A percentile compares a stretch with the other conserved stretches of the same genome.
Conservation (phyloP, 2,329 filamentous ascomycete species). For the Alternaria metachromatica region DNA sequence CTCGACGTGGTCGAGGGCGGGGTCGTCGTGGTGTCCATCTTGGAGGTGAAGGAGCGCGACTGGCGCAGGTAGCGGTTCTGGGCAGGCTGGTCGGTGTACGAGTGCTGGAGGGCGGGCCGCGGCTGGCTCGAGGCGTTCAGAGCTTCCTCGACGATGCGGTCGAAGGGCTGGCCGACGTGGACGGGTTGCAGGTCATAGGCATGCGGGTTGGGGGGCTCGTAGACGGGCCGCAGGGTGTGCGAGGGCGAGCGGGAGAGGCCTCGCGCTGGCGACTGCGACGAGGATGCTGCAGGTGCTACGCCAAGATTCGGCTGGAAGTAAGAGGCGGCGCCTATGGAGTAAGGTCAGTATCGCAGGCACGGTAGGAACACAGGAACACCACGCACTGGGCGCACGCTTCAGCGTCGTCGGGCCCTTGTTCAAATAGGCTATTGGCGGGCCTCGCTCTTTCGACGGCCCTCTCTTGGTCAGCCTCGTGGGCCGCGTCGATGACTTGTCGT, state of each 20-base stretch:
- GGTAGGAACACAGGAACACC: background rate
- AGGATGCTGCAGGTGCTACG: background rate
- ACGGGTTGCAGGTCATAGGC: slow-evolving; percentile 17
- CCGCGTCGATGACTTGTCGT: slow-evolving; percentile 22
- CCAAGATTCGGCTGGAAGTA: slow-evolving; percentile 28
- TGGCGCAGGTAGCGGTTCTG: slow-evolving; percentile 42
- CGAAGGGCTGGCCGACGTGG: slow-evolving; percentile 48
- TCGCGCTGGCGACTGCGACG: background rate
- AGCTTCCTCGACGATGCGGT: slow-evolving; percentile 43
- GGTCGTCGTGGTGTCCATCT: slow-evolving; percentile 50
- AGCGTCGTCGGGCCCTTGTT: slow-evolving; percentile 24
- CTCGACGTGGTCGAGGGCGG: slow-evolving; percentile 44
- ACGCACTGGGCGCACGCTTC: slow-evolving; percentile 23
- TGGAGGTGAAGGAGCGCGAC: slow-evolving; percentile 53
- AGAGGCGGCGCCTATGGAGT: slow-evolving; percentile 10
- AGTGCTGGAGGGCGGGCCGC: slow-evolving; percentile 38
- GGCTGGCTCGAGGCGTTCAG: slow-evolving; percentile 23
- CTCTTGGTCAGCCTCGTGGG: slow-evolving; percentile 22
- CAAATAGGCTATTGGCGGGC: slow-evolving; percentile 27
- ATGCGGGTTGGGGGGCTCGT: slow-evolving; percentile 6
- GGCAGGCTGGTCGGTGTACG: slow-evolving; percentile 33
- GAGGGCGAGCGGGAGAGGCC: background rate
- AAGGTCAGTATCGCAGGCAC: background rate
- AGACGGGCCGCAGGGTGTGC: slow-evolving; percentile 15
- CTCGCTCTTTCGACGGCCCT: slow-evolving; percentile 7